Base-by-base conservation (phyloP, 768 basidiomycete species). In the Hygrocybe punicea region DNA sequence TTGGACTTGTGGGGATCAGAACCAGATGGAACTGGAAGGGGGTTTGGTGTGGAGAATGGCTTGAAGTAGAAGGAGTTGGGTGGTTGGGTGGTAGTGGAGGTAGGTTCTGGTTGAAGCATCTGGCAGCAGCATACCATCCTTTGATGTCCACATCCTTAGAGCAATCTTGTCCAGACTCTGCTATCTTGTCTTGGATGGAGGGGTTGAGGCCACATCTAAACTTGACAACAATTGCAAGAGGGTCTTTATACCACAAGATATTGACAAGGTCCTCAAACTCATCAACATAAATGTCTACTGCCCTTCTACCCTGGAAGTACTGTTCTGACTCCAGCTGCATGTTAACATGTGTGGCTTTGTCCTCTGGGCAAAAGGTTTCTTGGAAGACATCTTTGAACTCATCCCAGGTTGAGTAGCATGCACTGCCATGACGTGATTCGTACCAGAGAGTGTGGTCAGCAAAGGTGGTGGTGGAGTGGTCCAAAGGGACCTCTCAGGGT, bases 221-320 rank as follows among this genome's bases (percentile, higher is more conserved):
- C 49, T 62, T 62, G 35, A 61, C n/a, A 6, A 58, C 50, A 46
- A 61, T 51, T 24, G 34, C 23, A n/a, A 39, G 48, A 9, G 50
- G 53, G 35, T 64, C 58, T 3, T 19, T 42, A 57, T 63, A 63
- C 21, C 62, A 52, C 2, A 62, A 29, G 8, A 56, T 34, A 16
- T 49, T 6, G 5, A 65, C 48, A 2, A 66, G 58, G 19, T 58
- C 57, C 14, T 35, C 24, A 37, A 65, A 66, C n/a, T 64, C 47
- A 44, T 62, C 57, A 13, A 58, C n/a, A 42, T 66, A 66, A 6
- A 6, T n/a, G 6, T 48, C 47, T 14, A 48, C 23, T 14, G 16
- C 23, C 47, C 25, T 21, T 6, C 23, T 14, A 16, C 47, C 47
- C 23, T 17, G 47, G 47, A 48, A 48, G 47, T 48, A 48, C 7